phyloP scores from a whole-genome alignment of 2,329 filamentous ascomycete genomes.

The Thelonectria olida region DNA sequence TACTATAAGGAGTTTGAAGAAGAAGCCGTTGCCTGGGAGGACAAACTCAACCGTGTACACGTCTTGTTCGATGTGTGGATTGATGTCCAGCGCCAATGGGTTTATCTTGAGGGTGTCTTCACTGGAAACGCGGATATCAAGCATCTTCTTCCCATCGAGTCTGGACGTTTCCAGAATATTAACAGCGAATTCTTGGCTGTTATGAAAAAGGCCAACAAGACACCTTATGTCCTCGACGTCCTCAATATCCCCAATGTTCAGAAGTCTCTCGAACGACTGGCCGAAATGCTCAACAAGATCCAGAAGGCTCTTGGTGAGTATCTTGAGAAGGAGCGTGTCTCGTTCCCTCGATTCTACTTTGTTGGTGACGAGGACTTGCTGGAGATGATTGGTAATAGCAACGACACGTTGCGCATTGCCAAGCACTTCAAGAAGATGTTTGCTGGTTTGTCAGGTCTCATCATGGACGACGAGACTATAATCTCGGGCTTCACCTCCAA shows the following conservation, averaged over 20 bases:
- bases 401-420: slow-evolving; percentile 93
- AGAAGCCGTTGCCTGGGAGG: slow-evolving; percentile 95
- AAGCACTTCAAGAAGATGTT: slow-evolving; percentile 99
- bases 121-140: slow-evolving; percentile 99
- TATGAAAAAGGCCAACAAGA: slow-evolving; percentile 99
- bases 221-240: slow-evolving; percentile 93
- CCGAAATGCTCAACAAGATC: slow-evolving; percentile 98
- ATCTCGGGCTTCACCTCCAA: slow-evolving; percentile 96
- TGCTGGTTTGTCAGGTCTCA: slow-evolving; percentile 88
- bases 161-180: slow-evolving; percentile 97
- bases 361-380: slow-evolving; percentile 98
- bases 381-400: slow-evolving; percentile 99
- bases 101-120: slow-evolving; percentile 98
- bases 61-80: slow-evolving; percentile 99
- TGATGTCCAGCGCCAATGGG: slow-evolving; percentile 99
- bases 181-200: slow-evolving; percentile 99
- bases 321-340: slow-evolving; percentile 95
- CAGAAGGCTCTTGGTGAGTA: slow-evolving; percentile 99
- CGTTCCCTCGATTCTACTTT: slow-evolving; percentile 99
- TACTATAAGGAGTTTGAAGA: slow-evolving; percentile 99
- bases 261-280: slow-evolving; percentile 92
- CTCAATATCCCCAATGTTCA: slow-evolving; percentile 95
- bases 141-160: slow-evolving; percentile 94
- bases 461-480: slow-evolving; percentile 89
- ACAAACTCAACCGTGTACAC: slow-evolving; percentile 96